phyloP scores from a whole-genome alignment of 148 eudicot species.

The Rhododendron ovatum region DNA sequence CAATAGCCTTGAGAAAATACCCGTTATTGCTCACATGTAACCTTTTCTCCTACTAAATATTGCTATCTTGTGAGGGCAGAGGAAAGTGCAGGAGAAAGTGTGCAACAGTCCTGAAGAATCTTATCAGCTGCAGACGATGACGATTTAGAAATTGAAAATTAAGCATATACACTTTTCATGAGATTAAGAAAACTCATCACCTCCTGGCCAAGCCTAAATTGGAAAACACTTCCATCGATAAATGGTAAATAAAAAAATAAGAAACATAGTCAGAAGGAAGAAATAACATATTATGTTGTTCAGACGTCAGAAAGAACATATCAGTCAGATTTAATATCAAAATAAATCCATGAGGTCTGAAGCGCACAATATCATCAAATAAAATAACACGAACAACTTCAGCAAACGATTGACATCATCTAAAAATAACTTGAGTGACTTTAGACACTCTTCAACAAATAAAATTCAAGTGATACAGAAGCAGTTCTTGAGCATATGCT shows the following conservation, averaged over 20 bases:
- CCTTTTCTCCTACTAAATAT: not conserved
- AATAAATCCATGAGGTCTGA: conserved; percentile 2
- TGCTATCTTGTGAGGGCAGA: not conserved
- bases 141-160: not conserved
- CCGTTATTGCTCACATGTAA: not conserved
- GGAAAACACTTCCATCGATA: not conserved
- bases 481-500: conserved; percentile 24
- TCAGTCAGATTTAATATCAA: not conserved
- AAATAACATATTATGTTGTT: not conserved
- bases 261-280: not conserved
- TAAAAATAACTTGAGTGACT: not conserved
- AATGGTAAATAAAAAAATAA: not conserved
- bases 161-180: not conserved
- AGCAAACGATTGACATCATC: not conserved
- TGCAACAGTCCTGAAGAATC: not conserved
- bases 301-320: not conserved
- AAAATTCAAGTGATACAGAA: conserved; percentile 6
- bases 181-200: not conserved
- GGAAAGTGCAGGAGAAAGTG: not conserved
- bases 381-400: not conserved
- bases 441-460: not conserved
- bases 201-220: not conserved
- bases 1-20: not conserved
- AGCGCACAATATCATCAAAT: not conserved
- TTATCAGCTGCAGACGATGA: not conserved